Conservation (phyloP, 768 basidiomycete genomes). For the Tricholoma terreum region DNA sequence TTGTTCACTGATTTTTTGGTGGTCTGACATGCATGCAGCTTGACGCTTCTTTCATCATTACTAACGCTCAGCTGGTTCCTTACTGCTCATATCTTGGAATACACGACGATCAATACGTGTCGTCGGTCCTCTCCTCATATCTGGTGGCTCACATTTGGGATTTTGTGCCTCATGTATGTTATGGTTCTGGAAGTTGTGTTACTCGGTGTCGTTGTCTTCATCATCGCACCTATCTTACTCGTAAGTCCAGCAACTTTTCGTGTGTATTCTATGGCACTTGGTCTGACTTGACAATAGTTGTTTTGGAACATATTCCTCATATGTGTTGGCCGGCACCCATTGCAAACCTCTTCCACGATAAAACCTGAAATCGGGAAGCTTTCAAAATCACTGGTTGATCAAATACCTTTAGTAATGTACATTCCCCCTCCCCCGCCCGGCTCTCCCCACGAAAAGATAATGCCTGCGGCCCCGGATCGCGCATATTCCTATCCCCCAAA, state of each 20-base stretch:
- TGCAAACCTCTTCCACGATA: constrained; percentile 70
- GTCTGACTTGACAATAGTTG: constrained; percentile 38
- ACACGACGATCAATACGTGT: constrained; percentile 73
- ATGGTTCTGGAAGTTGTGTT: constrained; percentile 67
- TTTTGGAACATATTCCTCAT: constrained; percentile 78
- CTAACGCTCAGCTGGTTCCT: constrained; percentile 82
- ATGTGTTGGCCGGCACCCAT: constrained; percentile 75
- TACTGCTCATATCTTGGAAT: constrained; percentile 75
- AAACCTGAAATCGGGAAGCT: constrained; percentile 78
- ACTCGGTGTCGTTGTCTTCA: constrained; percentile 72
- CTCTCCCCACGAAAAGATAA: constrained; percentile 27
- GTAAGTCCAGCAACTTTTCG: constrained; percentile 42
- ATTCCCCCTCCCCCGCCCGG: constrained; percentile 73
- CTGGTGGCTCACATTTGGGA: constrained; percentile 85
- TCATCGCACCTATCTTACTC: constrained; percentile 75
- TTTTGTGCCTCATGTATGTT: constrained; percentile 76
- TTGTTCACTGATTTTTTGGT: constrained; percentile 14
- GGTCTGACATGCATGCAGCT: constrained; percentile 28
- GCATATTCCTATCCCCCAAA: constrained; percentile 65
- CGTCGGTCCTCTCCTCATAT: constrained; percentile 72
- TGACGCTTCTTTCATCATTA: constrained; percentile 64
- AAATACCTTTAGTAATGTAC: constrained; percentile 81
- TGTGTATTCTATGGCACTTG: neutral
- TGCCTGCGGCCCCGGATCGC: constrained; percentile 40
- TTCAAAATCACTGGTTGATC: constrained; percentile 66